A percentile compares a stretch with the other conserved stretches of the same genome.
Conservation (phyloP, 257 asterid genomes). For the Jacaranda mimosifolia region DNA sequence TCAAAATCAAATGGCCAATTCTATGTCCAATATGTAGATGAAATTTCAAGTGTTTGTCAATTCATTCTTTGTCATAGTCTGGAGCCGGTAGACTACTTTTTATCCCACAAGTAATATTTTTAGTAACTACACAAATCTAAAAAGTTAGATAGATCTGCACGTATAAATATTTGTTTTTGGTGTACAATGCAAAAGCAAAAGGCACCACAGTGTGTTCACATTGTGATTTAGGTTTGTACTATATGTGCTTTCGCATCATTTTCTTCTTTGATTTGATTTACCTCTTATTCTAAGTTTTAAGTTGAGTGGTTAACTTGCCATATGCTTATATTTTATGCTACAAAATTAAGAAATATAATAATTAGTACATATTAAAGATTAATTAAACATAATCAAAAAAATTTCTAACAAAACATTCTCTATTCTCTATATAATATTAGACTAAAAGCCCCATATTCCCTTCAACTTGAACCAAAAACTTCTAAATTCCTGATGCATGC, state of each 20-base stretch:
- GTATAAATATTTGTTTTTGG: not conserved
- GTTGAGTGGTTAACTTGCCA: too few species aligned
- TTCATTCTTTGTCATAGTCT: conserved; percentile 7
- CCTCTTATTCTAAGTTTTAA: not conserved
- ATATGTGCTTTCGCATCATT: not conserved
- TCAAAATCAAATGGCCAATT: conserved; percentile 16
- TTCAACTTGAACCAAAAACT: too few species aligned
- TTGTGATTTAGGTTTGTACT: not conserved
- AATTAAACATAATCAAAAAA: too few species aligned
- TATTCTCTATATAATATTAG: too few species aligned
- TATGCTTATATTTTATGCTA: too few species aligned
- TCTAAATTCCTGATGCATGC: too few species aligned
- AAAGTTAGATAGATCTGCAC: not conserved
- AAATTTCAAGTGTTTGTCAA: not conserved
- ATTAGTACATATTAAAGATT: too few species aligned
- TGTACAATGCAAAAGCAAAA: conserved; percentile 26
- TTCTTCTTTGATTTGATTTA: not conserved
- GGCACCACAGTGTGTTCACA: conserved; percentile 20
- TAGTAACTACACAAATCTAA: not conserved
- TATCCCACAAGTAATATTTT: not conserved
- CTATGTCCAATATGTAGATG: not conserved
- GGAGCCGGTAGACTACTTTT: not conserved
- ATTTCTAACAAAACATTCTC: too few species aligned
- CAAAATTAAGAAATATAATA: too few species aligned
- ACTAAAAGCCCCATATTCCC: too few species aligned